phyloP scores from a whole-genome alignment of 768 basidiomycete species.

The Leccinum variicolor region DNA sequence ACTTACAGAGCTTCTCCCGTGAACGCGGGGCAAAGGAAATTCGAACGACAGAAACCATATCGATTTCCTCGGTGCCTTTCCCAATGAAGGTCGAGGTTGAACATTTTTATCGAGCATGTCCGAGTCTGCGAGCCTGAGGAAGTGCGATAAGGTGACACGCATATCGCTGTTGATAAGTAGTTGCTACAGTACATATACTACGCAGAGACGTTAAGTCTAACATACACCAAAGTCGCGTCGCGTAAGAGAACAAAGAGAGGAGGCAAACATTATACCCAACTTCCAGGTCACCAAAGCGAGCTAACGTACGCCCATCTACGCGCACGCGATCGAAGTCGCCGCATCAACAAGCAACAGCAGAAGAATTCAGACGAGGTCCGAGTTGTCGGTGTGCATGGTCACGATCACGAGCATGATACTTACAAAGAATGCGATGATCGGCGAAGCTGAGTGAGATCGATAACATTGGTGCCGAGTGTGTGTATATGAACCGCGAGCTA shows the following conservation, averaged over 20 bases:
- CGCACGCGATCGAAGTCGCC: too few species aligned
- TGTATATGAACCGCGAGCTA: not conserved
- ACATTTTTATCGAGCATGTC: not conserved
- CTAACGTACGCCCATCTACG: not conserved
- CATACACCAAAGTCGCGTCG: not conserved
- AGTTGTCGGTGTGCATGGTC: not conserved
- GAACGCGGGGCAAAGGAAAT: not conserved
- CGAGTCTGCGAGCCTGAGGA: not conserved
- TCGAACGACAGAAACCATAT: constrained; percentile 3
- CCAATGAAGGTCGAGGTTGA: constrained; percentile 8
- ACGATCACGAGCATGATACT: not conserved
- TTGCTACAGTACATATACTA: not conserved
- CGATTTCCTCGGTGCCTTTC: constrained; percentile 1
- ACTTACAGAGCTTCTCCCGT: constrained; percentile 1
- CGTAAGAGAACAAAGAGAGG: not conserved
- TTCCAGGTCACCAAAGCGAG: not conserved
- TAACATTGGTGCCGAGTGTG: not conserved
- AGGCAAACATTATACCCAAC: not conserved
- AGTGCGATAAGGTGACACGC: not conserved
- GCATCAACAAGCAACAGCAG: not conserved
- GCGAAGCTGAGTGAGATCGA: constrained; percentile 19
- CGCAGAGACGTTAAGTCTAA: not conserved
- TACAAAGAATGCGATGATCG: constrained; percentile 14
- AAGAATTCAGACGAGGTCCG: not conserved
- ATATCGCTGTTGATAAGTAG: not conserved